Evolutionary conservation across 345 rosid genomes (phyloP).

Genomic region (Murraya koenigii): DNA sequence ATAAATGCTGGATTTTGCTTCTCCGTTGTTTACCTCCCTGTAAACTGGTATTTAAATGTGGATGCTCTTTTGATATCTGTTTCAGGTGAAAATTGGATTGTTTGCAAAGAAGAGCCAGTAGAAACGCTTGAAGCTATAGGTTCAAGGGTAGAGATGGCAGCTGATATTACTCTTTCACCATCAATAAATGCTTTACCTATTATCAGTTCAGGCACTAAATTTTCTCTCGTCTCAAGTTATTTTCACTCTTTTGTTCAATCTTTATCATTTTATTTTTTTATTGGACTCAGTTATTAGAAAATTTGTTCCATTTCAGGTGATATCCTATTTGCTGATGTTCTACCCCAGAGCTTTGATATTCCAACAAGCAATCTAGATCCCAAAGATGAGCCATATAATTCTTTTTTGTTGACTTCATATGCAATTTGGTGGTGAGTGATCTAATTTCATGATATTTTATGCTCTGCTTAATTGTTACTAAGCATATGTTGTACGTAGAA

Average conservation of each 20-base stretch:
- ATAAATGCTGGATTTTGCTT: background rate
- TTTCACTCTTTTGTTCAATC: background rate
- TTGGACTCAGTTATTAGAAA: background rate
- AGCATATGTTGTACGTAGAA: background rate
- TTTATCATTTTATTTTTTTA: background rate
- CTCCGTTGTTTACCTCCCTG: background rate
- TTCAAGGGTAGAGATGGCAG: background rate
- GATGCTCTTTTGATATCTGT: background rate
- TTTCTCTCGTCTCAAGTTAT: background rate
- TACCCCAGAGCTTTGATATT: background rate
- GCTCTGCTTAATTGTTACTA: background rate
- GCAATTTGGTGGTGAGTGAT: constrained; percentile 17
- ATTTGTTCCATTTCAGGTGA: background rate
- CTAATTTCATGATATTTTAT: background rate
- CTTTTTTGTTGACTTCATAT: background rate
- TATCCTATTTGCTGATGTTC: background rate
- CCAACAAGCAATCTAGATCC: background rate
- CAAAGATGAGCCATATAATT: background rate
- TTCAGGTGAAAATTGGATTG: background rate
- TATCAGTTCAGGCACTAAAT: constrained; percentile 8
- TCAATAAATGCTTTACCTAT: background rate
- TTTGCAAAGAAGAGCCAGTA: constrained; percentile 7
- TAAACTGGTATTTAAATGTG: background rate
- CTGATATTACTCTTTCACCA: background rate
- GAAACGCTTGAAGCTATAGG: background rate